Percentiles rank a stretch among this genome's conserved stretches.
Conservation (phyloP, 257 asterid species). For the Nicotiana noctiflora region DNA sequence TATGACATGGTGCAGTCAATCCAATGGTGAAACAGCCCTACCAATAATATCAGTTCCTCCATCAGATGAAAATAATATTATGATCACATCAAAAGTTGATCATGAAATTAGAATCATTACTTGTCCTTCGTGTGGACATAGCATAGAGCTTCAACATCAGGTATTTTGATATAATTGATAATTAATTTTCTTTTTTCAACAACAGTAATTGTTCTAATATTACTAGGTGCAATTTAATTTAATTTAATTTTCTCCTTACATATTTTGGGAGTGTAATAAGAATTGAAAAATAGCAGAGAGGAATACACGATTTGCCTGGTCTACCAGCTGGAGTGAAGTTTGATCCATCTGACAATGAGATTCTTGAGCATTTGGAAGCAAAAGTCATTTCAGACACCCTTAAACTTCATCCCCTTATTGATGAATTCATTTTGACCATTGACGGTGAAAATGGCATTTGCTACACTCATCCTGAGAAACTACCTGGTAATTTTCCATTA, state of each 20-base stretch:
- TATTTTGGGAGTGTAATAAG: neutral
- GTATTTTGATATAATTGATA: conserved; percentile 1
- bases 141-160: conserved; percentile 33
- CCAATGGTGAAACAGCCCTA: conserved; percentile 22
- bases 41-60: conserved; percentile 30
- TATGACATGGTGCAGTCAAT: conserved; percentile 55
- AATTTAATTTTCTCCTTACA: neutral
- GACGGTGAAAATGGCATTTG: conserved; percentile 49
- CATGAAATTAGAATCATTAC: conserved; percentile 13
- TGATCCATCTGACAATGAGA: conserved; percentile 47
- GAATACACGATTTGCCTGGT: conserved; percentile 35
- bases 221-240: no score
- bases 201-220: no score
- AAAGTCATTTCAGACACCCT: conserved; percentile 19
- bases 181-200: neutral
- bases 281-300: conserved; percentile 2
- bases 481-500: conserved; percentile 30
- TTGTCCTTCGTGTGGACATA: conserved; percentile 51
- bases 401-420: conserved; percentile 38
- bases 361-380: conserved; percentile 42
- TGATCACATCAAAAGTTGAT: conserved; percentile 16
- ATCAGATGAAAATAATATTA: conserved; percentile 12
- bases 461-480: conserved; percentile 43
- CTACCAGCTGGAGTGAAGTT: conserved; percentile 50
- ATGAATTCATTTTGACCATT: conserved; percentile 43